Conservation (phyloP, 2,329 filamentous ascomycete species). For the Dactylellina cionopaga region DNA sequence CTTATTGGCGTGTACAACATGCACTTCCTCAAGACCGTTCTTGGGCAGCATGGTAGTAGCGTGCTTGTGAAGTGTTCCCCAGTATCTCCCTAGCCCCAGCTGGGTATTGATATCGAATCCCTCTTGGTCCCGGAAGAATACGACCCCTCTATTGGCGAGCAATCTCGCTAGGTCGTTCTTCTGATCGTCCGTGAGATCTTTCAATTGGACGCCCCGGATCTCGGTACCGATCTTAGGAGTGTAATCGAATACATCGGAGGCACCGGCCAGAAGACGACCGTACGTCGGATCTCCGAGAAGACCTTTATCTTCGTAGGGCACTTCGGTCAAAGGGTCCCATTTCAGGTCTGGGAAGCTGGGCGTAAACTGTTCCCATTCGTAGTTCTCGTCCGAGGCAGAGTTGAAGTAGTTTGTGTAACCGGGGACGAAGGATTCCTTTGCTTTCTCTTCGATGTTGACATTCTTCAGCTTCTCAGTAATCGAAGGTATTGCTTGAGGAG, state of each 20-base stretch:
- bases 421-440: slow-evolving; percentile 41
- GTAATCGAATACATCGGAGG: slow-evolving; percentile 69
- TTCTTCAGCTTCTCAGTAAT: slow-evolving; percentile 32
- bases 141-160: slow-evolving; percentile 68
- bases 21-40: slow-evolving; percentile 67
- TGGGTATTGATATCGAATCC: slow-evolving; percentile 68
- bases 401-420: slow-evolving; percentile 47
- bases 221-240: slow-evolving; percentile 69
- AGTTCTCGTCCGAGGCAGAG: slow-evolving; percentile 59
- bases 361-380: slow-evolving; percentile 66
- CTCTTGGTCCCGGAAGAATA: slow-evolving; percentile 69
- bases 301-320: slow-evolving; percentile 67
- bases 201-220: slow-evolving; percentile 65
- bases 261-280: slow-evolving; percentile 65
- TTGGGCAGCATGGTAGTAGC: slow-evolving; percentile 67
- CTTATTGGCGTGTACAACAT: slow-evolving; percentile 68
- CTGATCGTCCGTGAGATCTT: slow-evolving; percentile 65
- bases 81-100: slow-evolving; percentile 66
- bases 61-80: slow-evolving; percentile 67
- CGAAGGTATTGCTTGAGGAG: background rate
- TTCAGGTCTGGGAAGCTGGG: slow-evolving; percentile 67
- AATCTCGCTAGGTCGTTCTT: slow-evolving; percentile 68
- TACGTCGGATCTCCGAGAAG: slow-evolving; percentile 67
- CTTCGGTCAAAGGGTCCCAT: slow-evolving; percentile 65
- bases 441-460: slow-evolving; percentile 36